Base-by-base conservation (phyloP, 1,284 basidiomycete genomes). In the Heterobasidion annosum region DNA sequence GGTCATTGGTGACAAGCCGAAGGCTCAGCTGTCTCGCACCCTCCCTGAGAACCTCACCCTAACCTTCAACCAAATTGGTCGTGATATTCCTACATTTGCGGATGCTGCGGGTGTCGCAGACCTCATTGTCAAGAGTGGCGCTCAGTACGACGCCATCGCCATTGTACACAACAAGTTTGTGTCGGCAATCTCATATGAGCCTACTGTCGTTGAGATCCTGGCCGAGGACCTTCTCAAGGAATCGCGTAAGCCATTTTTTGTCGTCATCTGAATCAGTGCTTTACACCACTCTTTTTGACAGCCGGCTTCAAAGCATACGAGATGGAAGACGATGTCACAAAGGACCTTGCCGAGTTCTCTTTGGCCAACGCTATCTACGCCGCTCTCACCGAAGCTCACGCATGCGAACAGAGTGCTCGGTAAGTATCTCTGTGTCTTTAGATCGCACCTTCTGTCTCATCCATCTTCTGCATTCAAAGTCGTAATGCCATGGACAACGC, bases 401-500 rank as follows among this genome's bases (percentile, higher is more conserved):
- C 97, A 57, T 93, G 94, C 64, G 96, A 99, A 74, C 91, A 89
- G 69, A 89, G 86, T 66, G 83, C 88, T 67, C 86, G 88, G 88
- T 89, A 70, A 33, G 77, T 66, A 25, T 10, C n/a, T n/a, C 19
- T 19, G 5, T 54, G 18, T 37, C 9, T 34, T 43, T 16, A 25
- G 32, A 37, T 3, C 34, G 9, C 42, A 19, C 34, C 13, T 47
- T 48, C 65, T 52, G 65, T 61, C 54, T 66, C 65, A 51, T 34
- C 37, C 48, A 48, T 50, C 9, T 58, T 25, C 25, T 12, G 13
- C 49, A 40, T 34, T 47, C 25, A 1, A 49, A 82, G 93, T 73
- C 90, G 96, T 64, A 98, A 97, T 65, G 96, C 97, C 68, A 99
- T 99, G 96, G 96, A 99, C 85, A 99, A 96, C 68, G 97, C 96